phyloP scores from a whole-genome alignment of 257 asterid species.

The Parsonsia alboflavescens region DNA sequence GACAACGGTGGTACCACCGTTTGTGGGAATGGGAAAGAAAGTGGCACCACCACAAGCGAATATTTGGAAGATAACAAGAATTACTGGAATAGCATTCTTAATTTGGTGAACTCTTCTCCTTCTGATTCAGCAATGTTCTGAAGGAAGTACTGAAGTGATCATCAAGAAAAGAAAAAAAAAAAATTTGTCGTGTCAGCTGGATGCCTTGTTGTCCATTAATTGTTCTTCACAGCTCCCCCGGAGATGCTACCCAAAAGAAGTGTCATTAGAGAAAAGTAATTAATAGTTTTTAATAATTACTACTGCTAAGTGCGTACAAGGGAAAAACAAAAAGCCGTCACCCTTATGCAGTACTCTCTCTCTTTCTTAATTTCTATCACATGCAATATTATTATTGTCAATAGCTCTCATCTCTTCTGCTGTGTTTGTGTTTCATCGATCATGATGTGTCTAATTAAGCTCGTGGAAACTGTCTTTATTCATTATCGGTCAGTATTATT shows the following conservation, averaged over 20 bases:
- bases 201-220: not conserved
- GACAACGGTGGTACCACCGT: slow-evolving; percentile 29
- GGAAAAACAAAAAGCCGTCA: not conserved
- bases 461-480: not conserved
- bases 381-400: no score
- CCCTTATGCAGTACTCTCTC: no score
- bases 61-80: slow-evolving; percentile 63
- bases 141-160: not conserved
- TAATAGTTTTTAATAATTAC: not conserved
- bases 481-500: not conserved
- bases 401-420: not conserved
- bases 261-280: not conserved
- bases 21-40: slow-evolving; percentile 16
- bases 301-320: not conserved
- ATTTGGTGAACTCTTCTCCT: slow-evolving; percentile 66
- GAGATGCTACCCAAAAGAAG: not conserved
- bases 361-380: not conserved
- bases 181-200: not conserved
- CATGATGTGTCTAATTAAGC: not conserved
- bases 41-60: slow-evolving; percentile 28
- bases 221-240: not conserved
- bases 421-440: no score
- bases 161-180: not conserved
- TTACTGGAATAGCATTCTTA: slow-evolving; percentile 81
- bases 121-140: slow-evolving; percentile 50